Evolutionary conservation across 306 rosid species (phyloP), one percentile per base, ranked within the genome.

Genomic region (Cucurbita argyrosperma): DNA sequence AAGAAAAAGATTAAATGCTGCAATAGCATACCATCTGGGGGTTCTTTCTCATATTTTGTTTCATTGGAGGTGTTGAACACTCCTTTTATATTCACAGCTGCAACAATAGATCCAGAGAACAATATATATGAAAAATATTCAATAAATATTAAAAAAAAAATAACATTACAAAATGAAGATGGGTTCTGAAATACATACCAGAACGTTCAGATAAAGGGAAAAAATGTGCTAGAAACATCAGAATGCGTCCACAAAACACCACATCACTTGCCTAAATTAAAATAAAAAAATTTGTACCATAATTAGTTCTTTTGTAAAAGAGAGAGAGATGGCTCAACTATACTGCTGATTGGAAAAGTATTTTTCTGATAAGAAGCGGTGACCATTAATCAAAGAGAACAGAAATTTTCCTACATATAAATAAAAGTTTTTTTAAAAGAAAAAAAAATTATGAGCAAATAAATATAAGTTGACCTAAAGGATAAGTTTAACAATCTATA

Each of bases 51-150:
- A 77, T 89, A 94, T 72, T 94, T 90, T 75, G 98, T 94, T 83
- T 87, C 97, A 39, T 90, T 94, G 42, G 97, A 90, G 70, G 96
- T 89, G 97, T 94, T 94, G 73, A 94, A 94, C 80, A 94, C 98
- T 73, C 98, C 98, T 85, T 94, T 94, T 23, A 90, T 90, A 85
- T 94, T 94, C 77, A 90, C 88, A 76, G 98, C 98, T 90, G 90
- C 84, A 80, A 73, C 60, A 75, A 50, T 53, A 76, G 62, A 77
- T 73, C 67, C 79, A 76, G 72, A 76, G 72, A 77, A 50, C 58
- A 78, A 43, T 6, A 57, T 39, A 51, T 79, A 51, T 73, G 72
- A 73, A 5, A 51, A 76, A 35, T 23, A 40, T 7, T 46, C 45
- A 51, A 30, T 2, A 30, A 49, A 49, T 13, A 49, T 49, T 49